phyloP scores from a whole-genome alignment of 139 green algal species.

The Chlamydomonas urium region DNA sequence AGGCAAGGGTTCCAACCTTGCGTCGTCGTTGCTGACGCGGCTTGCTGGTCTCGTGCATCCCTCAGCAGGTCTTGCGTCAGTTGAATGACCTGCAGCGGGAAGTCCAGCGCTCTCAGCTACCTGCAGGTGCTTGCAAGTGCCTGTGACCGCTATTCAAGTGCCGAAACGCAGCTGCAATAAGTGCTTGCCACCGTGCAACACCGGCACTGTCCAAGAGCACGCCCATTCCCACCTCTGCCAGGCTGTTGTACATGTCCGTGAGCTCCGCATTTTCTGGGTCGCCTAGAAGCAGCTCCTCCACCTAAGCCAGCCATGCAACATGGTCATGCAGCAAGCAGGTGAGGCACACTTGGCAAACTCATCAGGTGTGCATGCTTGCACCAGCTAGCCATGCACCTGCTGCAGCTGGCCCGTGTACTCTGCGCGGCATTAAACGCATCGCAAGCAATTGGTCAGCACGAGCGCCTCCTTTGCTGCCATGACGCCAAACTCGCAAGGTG shows the following conservation, averaged over 20 bases:
- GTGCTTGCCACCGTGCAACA: neutral
- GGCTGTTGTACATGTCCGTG: constrained; percentile 60
- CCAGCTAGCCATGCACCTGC: constrained; percentile 41
- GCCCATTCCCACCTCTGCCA: constrained; percentile 47
- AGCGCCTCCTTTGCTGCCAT: no score
- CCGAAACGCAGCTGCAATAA: neutral
- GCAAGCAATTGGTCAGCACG: no score
- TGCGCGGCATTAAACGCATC: no score
- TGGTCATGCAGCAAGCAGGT: no score
- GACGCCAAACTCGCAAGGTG: no score
- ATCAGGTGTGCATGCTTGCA: no score
- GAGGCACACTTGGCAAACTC: no score
- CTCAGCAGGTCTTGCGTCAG: constrained; percentile 67
- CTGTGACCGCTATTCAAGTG: no score
- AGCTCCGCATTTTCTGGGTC: constrained; percentile 71
- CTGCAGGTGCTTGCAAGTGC: neutral
- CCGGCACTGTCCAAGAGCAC: neutral
- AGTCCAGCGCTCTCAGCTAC: neutral
- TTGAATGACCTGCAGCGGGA: constrained; percentile 58
- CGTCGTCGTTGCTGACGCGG: no score
- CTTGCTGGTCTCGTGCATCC: constrained; percentile 35
- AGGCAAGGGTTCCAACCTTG: no score
- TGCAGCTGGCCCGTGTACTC: constrained; percentile 56
- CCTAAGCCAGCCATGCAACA: no score
- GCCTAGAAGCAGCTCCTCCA: constrained; percentile 66